These are phyloP conservation scores for Atalantia buxifolia DNA, from an alignment of 345 rosid genomes.

Conservation along the genomic window DNA sequence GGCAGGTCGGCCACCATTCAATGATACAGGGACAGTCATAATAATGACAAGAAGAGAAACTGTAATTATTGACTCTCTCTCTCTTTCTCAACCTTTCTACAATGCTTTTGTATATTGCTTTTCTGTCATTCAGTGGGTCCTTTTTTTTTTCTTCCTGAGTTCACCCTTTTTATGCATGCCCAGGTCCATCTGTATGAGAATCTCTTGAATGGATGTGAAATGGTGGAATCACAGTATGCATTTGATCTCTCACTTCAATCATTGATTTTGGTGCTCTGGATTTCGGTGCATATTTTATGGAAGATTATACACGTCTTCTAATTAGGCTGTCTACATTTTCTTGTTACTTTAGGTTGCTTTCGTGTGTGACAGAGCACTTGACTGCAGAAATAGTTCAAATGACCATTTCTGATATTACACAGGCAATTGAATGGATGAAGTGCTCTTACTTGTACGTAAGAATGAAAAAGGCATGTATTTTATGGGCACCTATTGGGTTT, in stretches of 20 bases:
- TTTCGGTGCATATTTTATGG: background rate
- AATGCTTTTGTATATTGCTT: slow-evolving; percentile 11
- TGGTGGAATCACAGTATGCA: slow-evolving; percentile 95
- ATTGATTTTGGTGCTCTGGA: background rate
- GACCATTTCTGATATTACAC: slow-evolving; percentile 74
- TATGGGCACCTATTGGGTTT: slow-evolving; percentile 3
- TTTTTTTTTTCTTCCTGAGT: slow-evolving; percentile 10
- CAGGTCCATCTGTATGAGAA: slow-evolving; percentile 95
- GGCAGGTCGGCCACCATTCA: slow-evolving; percentile 99
- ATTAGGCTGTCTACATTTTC: slow-evolving; percentile 10
- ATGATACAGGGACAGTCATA: slow-evolving; percentile 84
- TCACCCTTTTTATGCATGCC: slow-evolving; percentile 18
- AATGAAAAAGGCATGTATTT: slow-evolving; percentile 75
- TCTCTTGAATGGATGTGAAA: slow-evolving; percentile 89
- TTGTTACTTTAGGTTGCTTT: slow-evolving; percentile 64
- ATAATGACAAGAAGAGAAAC: slow-evolving; percentile 98
- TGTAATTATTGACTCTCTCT: slow-evolving; percentile 33
- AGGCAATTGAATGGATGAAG: slow-evolving; percentile 97
- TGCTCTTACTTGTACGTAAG: slow-evolving; percentile 88
- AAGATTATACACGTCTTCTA: background rate
- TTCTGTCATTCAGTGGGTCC: slow-evolving; percentile 4
- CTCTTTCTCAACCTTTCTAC: slow-evolving; percentile 13
- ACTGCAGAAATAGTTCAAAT: slow-evolving; percentile 97
- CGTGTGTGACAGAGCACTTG: slow-evolving; percentile 89
- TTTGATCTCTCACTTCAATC: slow-evolving; percentile 18